A percentile compares a stretch with the other conserved stretches of the same genome.
Evolutionary conservation across 1,284 basidiomycete species (phyloP).

Genomic region (Albatrellus sp.): DNA sequence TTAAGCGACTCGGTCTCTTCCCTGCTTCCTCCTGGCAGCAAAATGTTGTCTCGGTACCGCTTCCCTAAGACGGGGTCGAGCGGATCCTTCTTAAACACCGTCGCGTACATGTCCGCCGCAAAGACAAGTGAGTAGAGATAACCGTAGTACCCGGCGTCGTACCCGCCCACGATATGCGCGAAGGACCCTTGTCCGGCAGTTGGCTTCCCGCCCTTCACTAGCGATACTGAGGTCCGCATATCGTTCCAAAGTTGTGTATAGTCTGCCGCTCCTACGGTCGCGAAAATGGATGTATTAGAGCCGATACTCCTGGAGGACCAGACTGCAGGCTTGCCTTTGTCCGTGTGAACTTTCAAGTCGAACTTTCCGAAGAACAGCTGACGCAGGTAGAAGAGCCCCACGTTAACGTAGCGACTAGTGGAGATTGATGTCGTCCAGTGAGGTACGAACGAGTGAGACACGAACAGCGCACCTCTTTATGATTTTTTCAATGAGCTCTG

Average conservation of each 20-base stretch:
- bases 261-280: conserved; percentile 39
- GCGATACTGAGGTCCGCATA: conserved; percentile 51
- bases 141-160: conserved; percentile 76
- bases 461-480: conserved; percentile 46
- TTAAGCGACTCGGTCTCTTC: conserved; percentile 48
- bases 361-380: conserved; percentile 77
- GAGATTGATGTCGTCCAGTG: too few relatives aligned
- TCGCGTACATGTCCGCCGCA: conserved; percentile 70
- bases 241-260: conserved; percentile 67
- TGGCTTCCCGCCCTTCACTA: conserved; percentile 50
- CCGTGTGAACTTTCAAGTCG: conserved; percentile 66
- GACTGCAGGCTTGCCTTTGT: conserved; percentile 33
- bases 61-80: conserved; percentile 48
- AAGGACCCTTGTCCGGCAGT: conserved; percentile 61
- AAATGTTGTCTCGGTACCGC: conserved; percentile 40
- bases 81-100: conserved; percentile 69
- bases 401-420: conserved; percentile 63
- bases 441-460: too few relatives aligned
- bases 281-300: not conserved
- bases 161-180: conserved; percentile 62
- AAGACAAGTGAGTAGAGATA: conserved; percentile 67
- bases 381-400: conserved; percentile 69
- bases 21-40: conserved; percentile 40
- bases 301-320: too few relatives aligned
- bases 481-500: conserved; percentile 68